Conservation (phyloP, 192 early-diverging fungal genomes). For the Spinellus fusiger region DNA sequence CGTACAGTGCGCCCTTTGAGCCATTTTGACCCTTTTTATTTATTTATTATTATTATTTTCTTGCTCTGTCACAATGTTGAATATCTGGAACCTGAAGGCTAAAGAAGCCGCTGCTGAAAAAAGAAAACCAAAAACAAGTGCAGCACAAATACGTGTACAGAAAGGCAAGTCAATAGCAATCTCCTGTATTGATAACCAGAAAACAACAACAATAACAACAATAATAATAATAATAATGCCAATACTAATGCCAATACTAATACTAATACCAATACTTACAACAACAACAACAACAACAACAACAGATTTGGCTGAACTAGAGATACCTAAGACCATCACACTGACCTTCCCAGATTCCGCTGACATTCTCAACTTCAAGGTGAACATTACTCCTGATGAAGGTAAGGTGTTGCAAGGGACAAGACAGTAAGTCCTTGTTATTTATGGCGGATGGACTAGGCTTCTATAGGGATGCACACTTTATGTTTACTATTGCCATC, state of each 20-base stretch:
- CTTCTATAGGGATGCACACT: conserved; percentile 80
- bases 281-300: neutral
- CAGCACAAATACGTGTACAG: conserved; percentile 87
- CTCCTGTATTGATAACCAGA: too few species aligned
- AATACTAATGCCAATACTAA: too few species aligned
- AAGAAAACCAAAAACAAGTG: conserved; percentile 74
- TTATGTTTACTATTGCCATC: conserved; percentile 78
- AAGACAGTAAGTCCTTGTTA: neutral
- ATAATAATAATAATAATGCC: neutral
- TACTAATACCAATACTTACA: too few species aligned
- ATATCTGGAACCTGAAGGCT: conserved; percentile 80
- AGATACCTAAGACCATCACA: conserved; percentile 69
- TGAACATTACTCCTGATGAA: conserved; percentile 84
- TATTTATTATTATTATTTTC: neutral
- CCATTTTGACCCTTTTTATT: neutral
- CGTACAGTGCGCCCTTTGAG: neutral
- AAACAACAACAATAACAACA: neutral
- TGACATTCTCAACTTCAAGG: conserved; percentile 76
- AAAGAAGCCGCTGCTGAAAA: conserved; percentile 65
- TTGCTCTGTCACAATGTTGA: neutral
- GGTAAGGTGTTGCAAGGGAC: too few species aligned
- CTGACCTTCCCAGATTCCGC: conserved; percentile 70
- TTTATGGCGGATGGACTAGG: too few species aligned
- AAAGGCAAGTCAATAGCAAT: conserved; percentile 58
- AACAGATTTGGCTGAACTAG: conserved; percentile 79